Conservation (phyloP, 768 basidiomycete species). For the Terana coerulea region DNA sequence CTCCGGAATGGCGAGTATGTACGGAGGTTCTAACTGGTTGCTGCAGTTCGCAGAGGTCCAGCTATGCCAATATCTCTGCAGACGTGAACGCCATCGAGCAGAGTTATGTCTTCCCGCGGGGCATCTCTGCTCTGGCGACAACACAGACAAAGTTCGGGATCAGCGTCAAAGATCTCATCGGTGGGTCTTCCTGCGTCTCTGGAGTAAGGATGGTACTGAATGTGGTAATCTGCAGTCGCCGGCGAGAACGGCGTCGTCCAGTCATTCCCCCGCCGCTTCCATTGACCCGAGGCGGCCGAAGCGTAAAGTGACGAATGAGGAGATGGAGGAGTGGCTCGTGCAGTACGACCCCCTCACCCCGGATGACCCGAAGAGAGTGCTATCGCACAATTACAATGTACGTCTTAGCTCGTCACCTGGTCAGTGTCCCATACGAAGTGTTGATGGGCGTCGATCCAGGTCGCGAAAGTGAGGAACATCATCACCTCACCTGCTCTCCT, state of each 20-base stretch:
- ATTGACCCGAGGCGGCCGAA: conserved; percentile 83
- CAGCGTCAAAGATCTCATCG: conserved; percentile 78
- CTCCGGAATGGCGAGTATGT: not conserved
- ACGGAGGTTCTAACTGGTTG: not conserved
- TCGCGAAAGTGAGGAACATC: conserved; percentile 65
- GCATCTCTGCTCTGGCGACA: conserved; percentile 62
- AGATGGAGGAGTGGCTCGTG: conserved; percentile 82
- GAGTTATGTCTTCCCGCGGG: conserved; percentile 66
- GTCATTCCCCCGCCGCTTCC: conserved; percentile 63
- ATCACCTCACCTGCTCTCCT: conserved; percentile 79
- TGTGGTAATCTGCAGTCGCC: conserved; percentile 52
- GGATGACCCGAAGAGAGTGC: conserved; percentile 56
- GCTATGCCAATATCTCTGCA: conserved; percentile 49
- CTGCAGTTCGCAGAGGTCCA: conserved; percentile 49
- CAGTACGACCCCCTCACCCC: conserved; percentile 80
- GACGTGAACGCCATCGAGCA: conserved; percentile 61
- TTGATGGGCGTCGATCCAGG: conserved; percentile 42
- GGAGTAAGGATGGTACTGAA: not conserved
- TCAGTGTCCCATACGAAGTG: not conserved
- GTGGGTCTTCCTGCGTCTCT: conserved; percentile 43
- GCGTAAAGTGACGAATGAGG: conserved; percentile 69
- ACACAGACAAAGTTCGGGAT: conserved; percentile 90
- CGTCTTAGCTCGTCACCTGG: not conserved
- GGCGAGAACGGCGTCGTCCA: conserved; percentile 71
- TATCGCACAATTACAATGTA: conserved; percentile 59